Evolutionary conservation across 441 rosid species (phyloP).

Genomic region (Syzygium malaccense): DNA sequence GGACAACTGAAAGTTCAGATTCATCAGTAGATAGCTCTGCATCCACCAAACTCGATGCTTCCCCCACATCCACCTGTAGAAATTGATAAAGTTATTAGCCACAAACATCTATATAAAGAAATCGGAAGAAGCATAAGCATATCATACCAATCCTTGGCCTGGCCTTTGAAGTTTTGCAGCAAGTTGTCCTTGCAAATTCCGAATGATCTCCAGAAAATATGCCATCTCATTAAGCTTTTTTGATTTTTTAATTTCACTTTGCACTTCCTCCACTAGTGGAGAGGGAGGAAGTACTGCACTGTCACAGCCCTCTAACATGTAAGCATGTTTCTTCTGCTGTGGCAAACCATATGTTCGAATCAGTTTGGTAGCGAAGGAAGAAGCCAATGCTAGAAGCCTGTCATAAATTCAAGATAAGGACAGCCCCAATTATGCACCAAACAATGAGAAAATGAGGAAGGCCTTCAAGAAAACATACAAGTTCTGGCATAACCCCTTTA

Average conservation of each 20-base stretch:
- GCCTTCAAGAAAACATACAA: not conserved
- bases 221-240: slow-evolving; percentile 77
- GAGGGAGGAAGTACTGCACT: slow-evolving; percentile 47
- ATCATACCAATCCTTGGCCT: slow-evolving; percentile 56
- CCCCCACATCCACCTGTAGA: slow-evolving; percentile 51
- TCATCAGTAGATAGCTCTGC: slow-evolving; percentile 36
- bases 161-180: slow-evolving; percentile 65
- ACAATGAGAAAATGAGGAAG: not conserved
- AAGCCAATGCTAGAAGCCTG: slow-evolving; percentile 85
- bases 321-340: slow-evolving; percentile 49
- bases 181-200: slow-evolving; percentile 71
- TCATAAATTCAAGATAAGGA: slow-evolving; percentile 17
- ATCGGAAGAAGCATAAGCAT: slow-evolving; percentile 15
- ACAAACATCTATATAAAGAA: slow-evolving; percentile 15
- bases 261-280: slow-evolving; percentile 30
- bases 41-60: slow-evolving; percentile 33
- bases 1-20: slow-evolving; percentile 45
- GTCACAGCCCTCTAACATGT: slow-evolving; percentile 27
- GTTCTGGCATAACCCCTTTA: not conserved
- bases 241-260: slow-evolving; percentile 32
- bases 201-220: slow-evolving; percentile 75
- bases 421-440: not conserved
- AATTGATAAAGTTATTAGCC: not conserved
- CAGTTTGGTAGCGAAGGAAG: slow-evolving; percentile 82
- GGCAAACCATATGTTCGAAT: slow-evolving; percentile 66